A percentile compares a stretch with the other conserved stretches of the same genome.
These are phyloP conservation scores for Fusarium dlaminii DNA, from an alignment of 2,329 filamentous ascomycete genomes.

Conservation along the genomic window DNA sequence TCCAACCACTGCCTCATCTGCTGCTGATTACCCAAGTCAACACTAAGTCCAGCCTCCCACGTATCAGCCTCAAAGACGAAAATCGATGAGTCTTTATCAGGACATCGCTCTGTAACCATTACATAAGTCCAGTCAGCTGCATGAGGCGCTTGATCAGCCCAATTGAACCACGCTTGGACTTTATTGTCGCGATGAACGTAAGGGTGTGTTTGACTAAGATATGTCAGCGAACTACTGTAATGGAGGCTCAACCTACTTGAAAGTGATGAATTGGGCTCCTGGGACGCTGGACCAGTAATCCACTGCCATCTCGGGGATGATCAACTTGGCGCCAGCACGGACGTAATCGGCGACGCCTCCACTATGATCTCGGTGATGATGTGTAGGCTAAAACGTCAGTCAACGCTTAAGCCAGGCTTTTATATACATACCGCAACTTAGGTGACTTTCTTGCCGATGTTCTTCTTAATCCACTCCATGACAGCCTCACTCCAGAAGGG, in stretches of 20 bases:
- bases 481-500: not conserved
- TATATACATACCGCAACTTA: constrained; percentile 10
- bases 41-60: not conserved
- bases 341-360: constrained; percentile 12
- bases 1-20: constrained; percentile 2
- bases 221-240: not conserved
- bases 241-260: not conserved
- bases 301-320: constrained; percentile 5
- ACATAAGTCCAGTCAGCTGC: constrained; percentile 22
- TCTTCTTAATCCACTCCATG: constrained; percentile 13
- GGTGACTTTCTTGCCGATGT: constrained; percentile 9
- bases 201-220: constrained; percentile 9
- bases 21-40: not conserved
- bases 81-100: not conserved
- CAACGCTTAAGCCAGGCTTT: rapidly evolving
- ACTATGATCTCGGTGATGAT: constrained; percentile 28
- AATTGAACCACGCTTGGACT: constrained; percentile 16
- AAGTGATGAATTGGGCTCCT: not conserved
- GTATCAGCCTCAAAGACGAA: not conserved
- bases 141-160: constrained; percentile 12
- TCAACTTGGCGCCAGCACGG: constrained; percentile 1
- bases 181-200: constrained; percentile 2
- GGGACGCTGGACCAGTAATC: constrained; percentile 22
- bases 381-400: constrained; percentile 2
- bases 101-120: not conserved